Percentiles rank a stretch among this genome's conserved stretches.
Conservation (phyloP, 2,329 filamentous ascomycete genomes). For the Colletotrichum ledebouriae region DNA sequence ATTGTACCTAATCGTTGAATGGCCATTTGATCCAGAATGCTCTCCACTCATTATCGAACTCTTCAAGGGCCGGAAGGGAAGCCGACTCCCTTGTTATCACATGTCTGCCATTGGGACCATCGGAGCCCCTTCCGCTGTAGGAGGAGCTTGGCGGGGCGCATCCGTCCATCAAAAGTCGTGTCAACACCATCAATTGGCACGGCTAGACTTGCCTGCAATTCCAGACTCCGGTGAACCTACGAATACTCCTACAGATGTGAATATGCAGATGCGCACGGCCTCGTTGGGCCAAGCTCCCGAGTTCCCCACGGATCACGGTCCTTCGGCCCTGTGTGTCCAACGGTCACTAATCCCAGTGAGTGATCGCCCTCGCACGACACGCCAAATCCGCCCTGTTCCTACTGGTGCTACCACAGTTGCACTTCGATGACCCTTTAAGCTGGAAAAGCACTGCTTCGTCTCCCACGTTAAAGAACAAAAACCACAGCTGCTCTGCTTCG, state of each 20-base stretch:
- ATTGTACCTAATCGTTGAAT: too few relatives aligned
- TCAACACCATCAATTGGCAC: constrained; percentile 26
- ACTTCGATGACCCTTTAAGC: too few relatives aligned
- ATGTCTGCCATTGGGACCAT: background rate
- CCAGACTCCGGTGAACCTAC: constrained; percentile 22
- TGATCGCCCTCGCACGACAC: constrained; percentile 16
- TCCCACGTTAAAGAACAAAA: too few relatives aligned
- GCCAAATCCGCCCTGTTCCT: background rate
- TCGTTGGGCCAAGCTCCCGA: constrained; percentile 17
- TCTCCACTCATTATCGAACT: background rate
- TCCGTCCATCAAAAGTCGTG: background rate
- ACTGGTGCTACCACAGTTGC: too few relatives aligned
- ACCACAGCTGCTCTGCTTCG: too few relatives aligned
- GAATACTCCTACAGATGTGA: background rate
- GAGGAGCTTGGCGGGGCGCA: constrained; percentile 10
- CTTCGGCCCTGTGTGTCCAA: constrained; percentile 29
- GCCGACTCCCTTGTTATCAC: background rate
- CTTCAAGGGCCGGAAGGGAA: too few relatives aligned
- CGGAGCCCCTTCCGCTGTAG: constrained; percentile 21
- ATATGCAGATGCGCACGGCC: background rate
- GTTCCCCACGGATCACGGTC: constrained; percentile 27
- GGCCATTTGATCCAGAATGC: too few relatives aligned
- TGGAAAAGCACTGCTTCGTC: too few relatives aligned
- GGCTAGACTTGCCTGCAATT: constrained; percentile 10
- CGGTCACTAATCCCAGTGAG: constrained; percentile 8